These are phyloP conservation scores for Myxozyma melibiosi DNA, from an alignment of 805 yeast genomes.

Conservation along the genomic window DNA sequence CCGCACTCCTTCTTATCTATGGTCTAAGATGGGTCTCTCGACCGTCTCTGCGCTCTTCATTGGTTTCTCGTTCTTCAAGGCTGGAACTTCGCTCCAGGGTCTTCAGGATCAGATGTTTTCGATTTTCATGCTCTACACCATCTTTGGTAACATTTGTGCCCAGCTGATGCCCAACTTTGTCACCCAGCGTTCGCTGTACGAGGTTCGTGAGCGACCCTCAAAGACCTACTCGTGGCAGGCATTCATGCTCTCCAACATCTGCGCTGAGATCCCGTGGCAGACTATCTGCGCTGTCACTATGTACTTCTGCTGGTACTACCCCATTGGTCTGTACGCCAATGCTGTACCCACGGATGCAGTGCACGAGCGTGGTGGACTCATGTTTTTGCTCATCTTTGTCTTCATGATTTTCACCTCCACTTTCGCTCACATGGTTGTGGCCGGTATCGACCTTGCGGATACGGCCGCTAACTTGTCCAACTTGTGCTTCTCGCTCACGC, in stretches of 20 bases:
- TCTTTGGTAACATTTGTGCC: slow-evolving; percentile 58
- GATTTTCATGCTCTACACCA: slow-evolving; percentile 65
- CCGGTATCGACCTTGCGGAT: slow-evolving; percentile 38
- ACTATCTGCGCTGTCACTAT: slow-evolving; percentile 58
- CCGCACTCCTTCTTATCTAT: slow-evolving; percentile 63
- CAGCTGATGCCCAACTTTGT: slow-evolving; percentile 67
- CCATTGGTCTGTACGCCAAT: slow-evolving; percentile 53
- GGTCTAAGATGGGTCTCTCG: slow-evolving; percentile 58
- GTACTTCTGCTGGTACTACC: slow-evolving; percentile 62
- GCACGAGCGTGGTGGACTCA: slow-evolving; percentile 54
- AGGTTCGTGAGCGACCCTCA: slow-evolving; percentile 73
- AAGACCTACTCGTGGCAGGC: slow-evolving; percentile 69
- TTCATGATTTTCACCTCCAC: slow-evolving; percentile 51
- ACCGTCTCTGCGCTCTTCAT: slow-evolving; percentile 58
- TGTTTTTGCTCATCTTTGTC: slow-evolving; percentile 30
- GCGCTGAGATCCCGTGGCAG: slow-evolving; percentile 70
- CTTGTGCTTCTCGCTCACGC: slow-evolving; percentile 57
- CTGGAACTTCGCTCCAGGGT: slow-evolving; percentile 62
- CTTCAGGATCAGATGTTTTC: slow-evolving; percentile 83
- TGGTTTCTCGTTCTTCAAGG: slow-evolving; percentile 70
- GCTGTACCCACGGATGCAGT: slow-evolving; percentile 53
- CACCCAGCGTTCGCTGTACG: slow-evolving; percentile 65
- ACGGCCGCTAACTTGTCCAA: slow-evolving; percentile 35
- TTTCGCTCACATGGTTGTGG: slow-evolving; percentile 54
- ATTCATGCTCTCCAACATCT: slow-evolving; percentile 61